Conservation (phyloP, 2,329 filamentous ascomycete genomes). For the Cryphonectria parasitica region DNA sequence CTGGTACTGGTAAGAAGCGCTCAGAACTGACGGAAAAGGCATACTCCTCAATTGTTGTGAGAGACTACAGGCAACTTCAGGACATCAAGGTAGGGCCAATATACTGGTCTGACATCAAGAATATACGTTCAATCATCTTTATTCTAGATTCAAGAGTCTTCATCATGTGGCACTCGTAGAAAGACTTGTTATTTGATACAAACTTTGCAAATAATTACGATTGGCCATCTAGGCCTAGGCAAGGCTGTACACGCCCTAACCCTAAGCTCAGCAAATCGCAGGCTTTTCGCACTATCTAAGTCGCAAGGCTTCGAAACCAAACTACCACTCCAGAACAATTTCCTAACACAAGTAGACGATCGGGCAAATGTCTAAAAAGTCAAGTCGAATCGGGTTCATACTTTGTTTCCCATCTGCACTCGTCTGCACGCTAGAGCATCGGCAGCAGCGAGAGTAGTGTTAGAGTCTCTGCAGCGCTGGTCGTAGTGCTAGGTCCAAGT, state of each 20-base stretch:
- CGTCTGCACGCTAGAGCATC: neutral
- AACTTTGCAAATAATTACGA: neutral
- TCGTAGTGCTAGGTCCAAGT: neutral
- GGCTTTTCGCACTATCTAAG: slow-evolving; percentile 24
- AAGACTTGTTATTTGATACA: neutral
- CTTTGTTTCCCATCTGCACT: neutral
- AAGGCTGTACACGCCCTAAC: slow-evolving; percentile 10
- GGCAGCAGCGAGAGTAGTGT: neutral
- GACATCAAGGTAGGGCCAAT: neutral
- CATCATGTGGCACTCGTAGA: neutral
- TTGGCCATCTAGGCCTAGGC: neutral
- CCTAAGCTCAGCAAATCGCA: neutral
- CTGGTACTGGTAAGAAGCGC: neutral
- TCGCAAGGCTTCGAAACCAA: slow-evolving; percentile 20
- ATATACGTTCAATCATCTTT: neutral
- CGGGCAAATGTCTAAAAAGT: neutral
- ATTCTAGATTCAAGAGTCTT: neutral
- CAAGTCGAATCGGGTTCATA: neutral
- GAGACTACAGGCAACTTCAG: neutral
- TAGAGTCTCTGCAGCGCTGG: neutral
- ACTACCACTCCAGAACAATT: neutral
- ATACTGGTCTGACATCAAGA: neutral
- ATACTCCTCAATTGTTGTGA: neutral
- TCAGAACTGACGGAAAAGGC: neutral
- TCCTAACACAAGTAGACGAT: too few relatives aligned